phyloP scores from a whole-genome alignment of 176 grass and related monocot species.

The Melocanna baccifera region DNA sequence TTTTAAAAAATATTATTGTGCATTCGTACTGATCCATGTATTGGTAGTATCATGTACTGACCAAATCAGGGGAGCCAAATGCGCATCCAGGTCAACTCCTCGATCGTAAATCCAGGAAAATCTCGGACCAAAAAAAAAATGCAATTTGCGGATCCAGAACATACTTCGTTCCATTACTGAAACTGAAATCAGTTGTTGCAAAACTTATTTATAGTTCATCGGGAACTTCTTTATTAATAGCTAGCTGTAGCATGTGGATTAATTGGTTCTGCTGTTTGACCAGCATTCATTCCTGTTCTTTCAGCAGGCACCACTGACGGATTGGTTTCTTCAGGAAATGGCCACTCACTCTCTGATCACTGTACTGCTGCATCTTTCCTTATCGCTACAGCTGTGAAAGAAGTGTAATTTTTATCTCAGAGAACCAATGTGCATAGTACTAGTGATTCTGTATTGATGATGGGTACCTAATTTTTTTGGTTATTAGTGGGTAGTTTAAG shows the following conservation, averaged over 20 bases:
- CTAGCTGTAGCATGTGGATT: not conserved
- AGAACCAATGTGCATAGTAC: not conserved
- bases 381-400: not conserved
- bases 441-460: not conserved
- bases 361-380: not conserved
- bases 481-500: not conserved
- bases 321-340: constrained; percentile 29
- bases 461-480: not conserved
- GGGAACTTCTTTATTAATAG: not conserved
- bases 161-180: not conserved
- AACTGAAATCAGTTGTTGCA: not conserved
- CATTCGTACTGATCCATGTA: not conserved
- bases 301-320: not conserved
- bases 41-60: not conserved
- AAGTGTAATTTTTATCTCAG: not conserved
- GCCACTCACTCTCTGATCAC: not conserved
- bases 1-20: not conserved
- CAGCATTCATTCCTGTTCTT: not conserved
- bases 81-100: constrained; percentile 1
- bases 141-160: not conserved
- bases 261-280: not conserved
- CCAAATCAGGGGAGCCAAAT: not conserved
- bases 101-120: not conserved
- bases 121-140: not conserved
- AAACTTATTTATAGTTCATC: not conserved